Evolutionary conservation across 169 alveolate genomes (phyloP).

Genomic region (Plasmodium inui): DNA sequence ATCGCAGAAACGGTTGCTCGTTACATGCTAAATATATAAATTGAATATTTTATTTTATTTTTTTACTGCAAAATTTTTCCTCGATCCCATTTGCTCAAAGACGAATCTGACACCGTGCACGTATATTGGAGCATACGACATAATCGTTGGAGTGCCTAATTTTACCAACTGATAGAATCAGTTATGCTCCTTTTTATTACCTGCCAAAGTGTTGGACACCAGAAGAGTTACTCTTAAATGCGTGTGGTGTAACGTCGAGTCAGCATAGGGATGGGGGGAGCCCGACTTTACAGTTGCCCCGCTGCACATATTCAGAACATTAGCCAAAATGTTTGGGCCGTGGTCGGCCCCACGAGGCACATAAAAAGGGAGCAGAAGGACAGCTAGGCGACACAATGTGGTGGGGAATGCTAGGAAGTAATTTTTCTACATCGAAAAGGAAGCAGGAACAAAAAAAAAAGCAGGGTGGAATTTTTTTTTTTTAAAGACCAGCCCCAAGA

Average conservation of each 20-base stretch:
- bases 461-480: not conserved
- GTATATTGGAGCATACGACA: not conserved
- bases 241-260: not conserved
- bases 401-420: not conserved
- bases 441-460: not conserved
- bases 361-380: not conserved
- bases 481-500: not conserved
- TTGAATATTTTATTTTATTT: too few species aligned
- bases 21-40: not conserved
- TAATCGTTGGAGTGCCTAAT: not conserved
- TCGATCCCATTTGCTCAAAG: not conserved
- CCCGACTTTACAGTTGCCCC: not conserved
- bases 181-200: not conserved
- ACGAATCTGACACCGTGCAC: not conserved
- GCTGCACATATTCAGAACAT: not conserved
- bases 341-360: not conserved
- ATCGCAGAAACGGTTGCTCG: not conserved
- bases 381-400: not conserved
- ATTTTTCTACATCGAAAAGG: not conserved
- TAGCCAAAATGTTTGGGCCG: not conserved
- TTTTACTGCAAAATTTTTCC: not conserved
- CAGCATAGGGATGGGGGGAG: not conserved
- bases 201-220: not conserved
- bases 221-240: not conserved
- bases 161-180: not conserved